These are phyloP conservation scores for Skeletonema marinoi DNA, from an alignment of 108 stramenopile genomes.

Conservation along the genomic window DNA sequence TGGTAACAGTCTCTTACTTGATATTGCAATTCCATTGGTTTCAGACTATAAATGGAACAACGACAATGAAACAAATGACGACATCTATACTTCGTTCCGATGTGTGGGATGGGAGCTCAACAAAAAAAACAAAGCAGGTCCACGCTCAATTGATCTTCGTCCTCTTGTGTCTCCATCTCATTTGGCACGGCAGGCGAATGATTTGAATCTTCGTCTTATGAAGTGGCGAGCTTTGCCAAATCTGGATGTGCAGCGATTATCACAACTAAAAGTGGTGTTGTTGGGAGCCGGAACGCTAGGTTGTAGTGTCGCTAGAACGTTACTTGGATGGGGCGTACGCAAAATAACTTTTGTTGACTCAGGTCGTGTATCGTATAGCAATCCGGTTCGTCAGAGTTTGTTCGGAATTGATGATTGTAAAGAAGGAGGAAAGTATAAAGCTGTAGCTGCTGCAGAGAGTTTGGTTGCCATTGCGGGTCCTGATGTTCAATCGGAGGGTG, in stretches of 20 bases:
- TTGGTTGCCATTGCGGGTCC: constrained; percentile 79
- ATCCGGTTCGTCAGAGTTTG: constrained; percentile 97
- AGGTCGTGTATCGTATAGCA: constrained; percentile 94
- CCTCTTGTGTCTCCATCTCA: constrained; percentile 77
- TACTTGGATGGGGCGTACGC: constrained; percentile 98
- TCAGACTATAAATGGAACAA: constrained; percentile 58
- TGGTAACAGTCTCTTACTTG: constrained; percentile 53
- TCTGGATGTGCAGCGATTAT: constrained; percentile 84
- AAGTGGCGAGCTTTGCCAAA: constrained; percentile 95
- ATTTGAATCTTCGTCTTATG: constrained; percentile 97
- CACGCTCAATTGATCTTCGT: constrained; percentile 76
- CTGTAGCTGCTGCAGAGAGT: constrained; percentile 93
- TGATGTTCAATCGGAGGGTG: constrained; percentile 75
- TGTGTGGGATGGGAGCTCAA: constrained; percentile 88
- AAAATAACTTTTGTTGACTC: constrained; percentile 94
- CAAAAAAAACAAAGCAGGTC: constrained; percentile 74
- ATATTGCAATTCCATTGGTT: constrained; percentile 56
- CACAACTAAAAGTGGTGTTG: constrained; percentile 81
- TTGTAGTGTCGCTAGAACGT: constrained; percentile 90
- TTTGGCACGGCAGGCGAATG: constrained; percentile 89
- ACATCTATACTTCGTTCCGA: constrained; percentile 33
- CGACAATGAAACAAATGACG: neutral
- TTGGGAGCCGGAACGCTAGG: constrained; percentile 98
- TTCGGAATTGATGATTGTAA: constrained; percentile 91
- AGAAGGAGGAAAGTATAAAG: constrained; percentile 86